Conservation (phyloP, 1,284 basidiomycete genomes). For the Mycena citricolor region DNA sequence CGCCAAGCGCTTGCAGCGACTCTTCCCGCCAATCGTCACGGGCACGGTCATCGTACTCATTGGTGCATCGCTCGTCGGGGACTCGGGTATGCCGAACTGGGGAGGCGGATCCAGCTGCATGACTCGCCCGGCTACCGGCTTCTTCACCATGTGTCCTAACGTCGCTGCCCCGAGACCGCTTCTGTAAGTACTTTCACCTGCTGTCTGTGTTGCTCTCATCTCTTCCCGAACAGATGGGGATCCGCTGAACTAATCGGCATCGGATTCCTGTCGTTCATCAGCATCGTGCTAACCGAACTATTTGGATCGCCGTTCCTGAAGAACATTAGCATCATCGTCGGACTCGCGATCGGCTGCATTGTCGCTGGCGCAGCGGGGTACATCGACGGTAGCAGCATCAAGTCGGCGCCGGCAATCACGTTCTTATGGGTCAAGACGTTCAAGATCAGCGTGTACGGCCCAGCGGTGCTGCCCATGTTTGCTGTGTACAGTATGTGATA, state of each 20-base stretch:
- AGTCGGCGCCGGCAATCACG: constrained; percentile 70
- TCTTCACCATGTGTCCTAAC: constrained; percentile 70
- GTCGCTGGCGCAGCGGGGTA: constrained; percentile 77
- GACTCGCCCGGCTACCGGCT: constrained; percentile 55
- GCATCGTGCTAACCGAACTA: constrained; percentile 75
- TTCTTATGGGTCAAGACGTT: constrained; percentile 82
- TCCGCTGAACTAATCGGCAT: constrained; percentile 82
- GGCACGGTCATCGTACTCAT: constrained; percentile 78
- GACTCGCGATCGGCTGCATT: constrained; percentile 74
- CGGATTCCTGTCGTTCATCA: constrained; percentile 80
- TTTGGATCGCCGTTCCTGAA: constrained; percentile 84
- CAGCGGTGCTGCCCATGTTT: constrained; percentile 81
- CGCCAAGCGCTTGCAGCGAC: constrained; percentile 56
- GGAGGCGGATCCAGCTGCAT: constrained; percentile 75
- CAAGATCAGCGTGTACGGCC: constrained; percentile 76
- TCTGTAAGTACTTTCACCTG: constrained; percentile 68
- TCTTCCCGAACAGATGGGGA: constrained; percentile 57
- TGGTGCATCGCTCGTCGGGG: constrained; percentile 72
- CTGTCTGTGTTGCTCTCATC: no score
- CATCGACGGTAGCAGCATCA: constrained; percentile 63
- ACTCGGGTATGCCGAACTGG: constrained; percentile 79
- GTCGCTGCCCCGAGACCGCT: constrained; percentile 59
- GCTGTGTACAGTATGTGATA: constrained; percentile 75
- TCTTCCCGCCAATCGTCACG: constrained; percentile 79
- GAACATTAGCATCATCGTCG: constrained; percentile 75